phyloP scores from a whole-genome alignment of 257 asterid genomes.

The Lavandula angustifolia region DNA sequence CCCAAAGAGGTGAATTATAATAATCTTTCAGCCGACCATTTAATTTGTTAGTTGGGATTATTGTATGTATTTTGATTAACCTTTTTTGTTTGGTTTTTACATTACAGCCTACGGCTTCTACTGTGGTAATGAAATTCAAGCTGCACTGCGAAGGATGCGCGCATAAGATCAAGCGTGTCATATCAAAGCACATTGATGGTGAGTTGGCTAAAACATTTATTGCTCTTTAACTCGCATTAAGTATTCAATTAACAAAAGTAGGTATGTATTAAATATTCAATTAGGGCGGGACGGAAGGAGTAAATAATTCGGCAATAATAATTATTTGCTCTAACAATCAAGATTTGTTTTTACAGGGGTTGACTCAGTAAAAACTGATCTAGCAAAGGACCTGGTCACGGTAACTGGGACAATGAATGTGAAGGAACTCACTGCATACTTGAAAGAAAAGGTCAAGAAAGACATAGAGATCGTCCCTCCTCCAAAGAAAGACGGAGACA shows the following conservation, averaged over 20 bases:
- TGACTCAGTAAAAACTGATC: conserved; percentile 49
- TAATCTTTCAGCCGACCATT: conserved; percentile 17
- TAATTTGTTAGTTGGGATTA: conserved; percentile 14
- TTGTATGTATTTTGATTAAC: neutral
- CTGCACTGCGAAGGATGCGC: conserved; percentile 93
- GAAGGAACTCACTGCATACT: conserved; percentile 57
- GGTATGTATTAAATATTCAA: conserved; percentile 17
- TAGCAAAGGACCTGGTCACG: conserved; percentile 65
- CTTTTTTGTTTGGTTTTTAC: neutral
- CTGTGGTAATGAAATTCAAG: conserved; percentile 67
- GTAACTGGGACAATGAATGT: conserved; percentile 75
- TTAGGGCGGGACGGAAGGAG: too few species aligned
- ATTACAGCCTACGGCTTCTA: conserved; percentile 55
- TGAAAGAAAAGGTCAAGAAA: conserved; percentile 67
- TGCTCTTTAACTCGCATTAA: neutral
- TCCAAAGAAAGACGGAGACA: conserved; percentile 61
- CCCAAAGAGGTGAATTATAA: conserved; percentile 60
- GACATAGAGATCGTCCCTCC: conserved; percentile 59
- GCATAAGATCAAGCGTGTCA: conserved; percentile 62
- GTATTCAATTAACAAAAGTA: neutral
- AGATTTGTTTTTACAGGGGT: conserved; percentile 50
- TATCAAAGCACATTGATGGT: conserved; percentile 63
- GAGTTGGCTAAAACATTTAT: conserved; percentile 31
- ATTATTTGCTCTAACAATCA: neutral
- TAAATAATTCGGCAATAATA: neutral